Base-by-base conservation (phyloP, 306 rosid genomes). In the Pterocarpus santalinus region DNA sequence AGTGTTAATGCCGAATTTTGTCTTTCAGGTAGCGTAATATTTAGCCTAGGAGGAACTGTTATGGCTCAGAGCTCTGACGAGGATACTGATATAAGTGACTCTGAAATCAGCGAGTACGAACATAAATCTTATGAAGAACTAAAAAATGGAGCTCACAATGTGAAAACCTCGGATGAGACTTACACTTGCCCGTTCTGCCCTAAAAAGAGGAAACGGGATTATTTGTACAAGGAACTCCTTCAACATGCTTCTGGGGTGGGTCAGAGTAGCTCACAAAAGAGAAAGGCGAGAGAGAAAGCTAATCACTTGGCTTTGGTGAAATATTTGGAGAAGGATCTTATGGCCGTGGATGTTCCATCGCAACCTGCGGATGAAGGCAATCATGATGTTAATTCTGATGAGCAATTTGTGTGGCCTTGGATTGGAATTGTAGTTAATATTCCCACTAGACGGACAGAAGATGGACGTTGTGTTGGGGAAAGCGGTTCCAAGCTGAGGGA, bases 201-300 rank as follows among this genome's bases (percentile, higher is more conserved):
- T 5, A 92, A 73, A 78, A 93, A 94, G 86, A 90, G 86, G 76
- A 96, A 94, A 83, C 72, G 90, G 61, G 92, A 82, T 79, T 96
- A 79, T 83, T 78, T 81, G 57, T 88, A 82, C 61, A 91, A 86
- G 70, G 99, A 96, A 14, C 88, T 94, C 65, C 91, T 92, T 65
- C 98, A 96, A 79, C 99, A 96, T 91, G 97, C 99, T 64, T 82
- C 97, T 84, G 99, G 94, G 65, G 98, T 96, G 84, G 99, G 98
- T 72, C 94, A 90, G 79, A 96, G 99, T 84, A 70, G 80, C 76
- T 94, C 98, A 22, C 85, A 87, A 3, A 96, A 94, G 88, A 91
- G 99, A 82, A 86, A 83, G 73, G 76, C 87, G 4, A 90, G 87
- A 75, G 97, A 92, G 10, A 96, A 94, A 85, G 97, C 95, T 49